Base-by-base conservation (phyloP, 2,329 filamentous ascomycete species). In the Arthrobotrys megalospora region DNA sequence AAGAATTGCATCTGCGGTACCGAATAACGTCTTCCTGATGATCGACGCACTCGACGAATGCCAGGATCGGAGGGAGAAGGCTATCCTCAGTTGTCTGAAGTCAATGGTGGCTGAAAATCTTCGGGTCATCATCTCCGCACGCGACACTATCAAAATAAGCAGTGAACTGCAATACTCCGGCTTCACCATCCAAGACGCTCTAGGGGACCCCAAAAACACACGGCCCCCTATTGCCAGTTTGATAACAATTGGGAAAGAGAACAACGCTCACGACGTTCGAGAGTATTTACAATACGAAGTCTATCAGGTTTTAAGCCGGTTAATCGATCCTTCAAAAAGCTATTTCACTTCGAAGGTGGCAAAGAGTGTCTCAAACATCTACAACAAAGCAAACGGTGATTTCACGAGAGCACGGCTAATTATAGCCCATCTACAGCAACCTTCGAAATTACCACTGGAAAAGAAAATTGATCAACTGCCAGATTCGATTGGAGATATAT, bases 11-110 rank as follows among this genome's bases (percentile, higher is more conserved):
- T 6, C 50, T 6, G 19, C 38, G 4, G 32, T 67, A 3, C 62
- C 62, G 1, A 19, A 34, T 32, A 38, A 11, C 2, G 14, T 75
- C 3, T 75, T 50, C 7, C 5, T 75, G 2, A 75, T 75, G 50
- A 1, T 75, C 8, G 70, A 75, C 28, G 70, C 70, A 11, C 32
- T 75, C 1, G 70, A 75, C 24, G 70, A 75, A 36, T 75, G 70
- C n/a, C 50, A 52, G n/a, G 70, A 75, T n/a, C 24, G 60, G 5
- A 60, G 16, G 14, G 63, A 66, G 10, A 60, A 67, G 14, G 43
- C 7, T 14, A 28, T 75, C 8, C 10, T 52, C 1, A 28, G 16
- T 1, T 52, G 41, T 14, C 19, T 75, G 2, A 60, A 52, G 19
- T 34, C 14, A 8, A 6, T 45, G 2, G 24, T n/a, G 1, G 14